phyloP scores from a whole-genome alignment of 495 filamentous ascomycete genomes.

The Annulohypoxylon maeteangense region DNA sequence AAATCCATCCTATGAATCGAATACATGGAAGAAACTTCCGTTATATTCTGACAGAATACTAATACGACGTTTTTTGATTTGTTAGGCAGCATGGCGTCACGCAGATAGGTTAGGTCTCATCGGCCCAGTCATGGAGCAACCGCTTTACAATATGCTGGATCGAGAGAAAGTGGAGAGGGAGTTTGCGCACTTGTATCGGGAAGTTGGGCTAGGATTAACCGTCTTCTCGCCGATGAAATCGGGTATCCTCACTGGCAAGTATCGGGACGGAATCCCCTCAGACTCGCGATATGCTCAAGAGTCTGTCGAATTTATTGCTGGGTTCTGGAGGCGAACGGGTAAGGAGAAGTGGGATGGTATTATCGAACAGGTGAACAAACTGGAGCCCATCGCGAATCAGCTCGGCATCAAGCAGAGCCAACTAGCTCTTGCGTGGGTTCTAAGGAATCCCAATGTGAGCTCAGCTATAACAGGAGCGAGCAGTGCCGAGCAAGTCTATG shows the following conservation, averaged over 20 bases:
- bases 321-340: constrained; percentile 56
- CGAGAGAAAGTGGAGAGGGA: constrained; percentile 82
- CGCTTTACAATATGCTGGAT: constrained; percentile 81
- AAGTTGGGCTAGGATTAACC: constrained; percentile 76
- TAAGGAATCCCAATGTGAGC: constrained; percentile 79
- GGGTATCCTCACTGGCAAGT: constrained; percentile 84
- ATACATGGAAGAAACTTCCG: no score
- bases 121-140: constrained; percentile 85
- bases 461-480: constrained; percentile 83
- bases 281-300: constrained; percentile 64
- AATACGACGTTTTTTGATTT: no score
- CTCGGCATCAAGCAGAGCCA: constrained; percentile 72
- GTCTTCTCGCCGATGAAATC: constrained; percentile 76
- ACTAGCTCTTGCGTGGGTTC: constrained; percentile 80
- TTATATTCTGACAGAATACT: no score
- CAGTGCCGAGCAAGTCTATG: constrained; percentile 74
- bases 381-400: constrained; percentile 73
- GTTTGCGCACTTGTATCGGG: constrained; percentile 72
- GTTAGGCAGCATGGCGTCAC: constrained; percentile 70
- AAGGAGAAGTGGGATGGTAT: constrained; percentile 59
- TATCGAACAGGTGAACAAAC: constrained; percentile 56
- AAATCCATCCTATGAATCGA: no score
- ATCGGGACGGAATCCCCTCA: constrained; percentile 73
- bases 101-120: constrained; percentile 81
- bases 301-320: constrained; percentile 59